Conservation (phyloP, 202 grass and related monocot species). For the Carex sylvatica region DNA sequence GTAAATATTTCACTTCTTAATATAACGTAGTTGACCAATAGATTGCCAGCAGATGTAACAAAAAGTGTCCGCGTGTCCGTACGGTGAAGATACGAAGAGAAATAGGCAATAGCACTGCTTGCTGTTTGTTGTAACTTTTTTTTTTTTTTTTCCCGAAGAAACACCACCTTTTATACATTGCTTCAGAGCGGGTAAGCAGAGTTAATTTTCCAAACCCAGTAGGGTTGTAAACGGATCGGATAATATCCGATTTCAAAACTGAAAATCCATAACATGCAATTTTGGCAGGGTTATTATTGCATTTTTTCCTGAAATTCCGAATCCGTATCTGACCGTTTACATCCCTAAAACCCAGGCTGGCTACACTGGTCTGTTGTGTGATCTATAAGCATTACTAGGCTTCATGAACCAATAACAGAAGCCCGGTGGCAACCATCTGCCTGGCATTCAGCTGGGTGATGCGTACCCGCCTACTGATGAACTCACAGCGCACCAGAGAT, state of each 20-base stretch:
- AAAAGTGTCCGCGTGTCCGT: background rate
- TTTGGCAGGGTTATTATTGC: too few species aligned
- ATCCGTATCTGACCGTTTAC: too few species aligned
- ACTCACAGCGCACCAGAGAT: too few species aligned
- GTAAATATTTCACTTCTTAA: background rate
- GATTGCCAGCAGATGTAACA: background rate
- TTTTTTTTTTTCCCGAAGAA: too few species aligned
- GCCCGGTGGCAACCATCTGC: background rate
- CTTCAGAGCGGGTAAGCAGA: background rate
- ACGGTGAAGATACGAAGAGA: background rate
- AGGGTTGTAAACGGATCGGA: too few species aligned
- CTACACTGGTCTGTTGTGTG: background rate
- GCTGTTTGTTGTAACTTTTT: background rate
- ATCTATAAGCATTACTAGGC: background rate
- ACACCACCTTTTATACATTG: background rate
- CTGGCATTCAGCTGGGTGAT: background rate
- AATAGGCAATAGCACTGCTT: background rate
- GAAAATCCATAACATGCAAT: too few species aligned
- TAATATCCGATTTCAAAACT: too few species aligned
- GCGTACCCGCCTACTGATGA: background rate
- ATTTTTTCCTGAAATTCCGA: too few species aligned
- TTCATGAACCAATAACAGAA: background rate
- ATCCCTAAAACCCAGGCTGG: background rate
- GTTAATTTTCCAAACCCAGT: background rate
- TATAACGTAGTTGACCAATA: background rate